Evolutionary conservation across 257 asterid species (phyloP).

Genomic region (Sherardia arvensis): DNA sequence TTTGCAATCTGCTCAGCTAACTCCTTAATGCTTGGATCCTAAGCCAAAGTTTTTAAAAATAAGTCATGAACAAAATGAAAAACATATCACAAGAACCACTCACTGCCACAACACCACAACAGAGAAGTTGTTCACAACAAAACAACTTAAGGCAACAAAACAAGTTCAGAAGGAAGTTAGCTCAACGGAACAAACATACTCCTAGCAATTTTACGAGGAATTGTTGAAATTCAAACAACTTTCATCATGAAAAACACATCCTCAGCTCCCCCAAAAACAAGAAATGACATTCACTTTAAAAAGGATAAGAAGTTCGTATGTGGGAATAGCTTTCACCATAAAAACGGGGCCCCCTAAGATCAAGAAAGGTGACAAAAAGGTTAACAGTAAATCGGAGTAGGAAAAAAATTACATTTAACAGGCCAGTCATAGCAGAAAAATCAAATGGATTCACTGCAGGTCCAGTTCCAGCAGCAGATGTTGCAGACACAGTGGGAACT

Average conservation of each 20-base stretch:
- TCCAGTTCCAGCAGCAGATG: slow-evolving; percentile 31
- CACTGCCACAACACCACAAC: too few relatives aligned
- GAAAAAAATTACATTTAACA: slow-evolving; percentile 51
- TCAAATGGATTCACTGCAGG: slow-evolving; percentile 69
- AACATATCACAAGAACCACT: neutral
- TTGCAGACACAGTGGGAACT: slow-evolving; percentile 35
- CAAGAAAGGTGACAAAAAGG: neutral
- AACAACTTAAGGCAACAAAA: neutral
- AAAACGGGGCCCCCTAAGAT: neutral
- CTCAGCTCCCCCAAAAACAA: too few relatives aligned
- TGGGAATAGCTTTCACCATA: neutral
- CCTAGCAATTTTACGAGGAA: neutral
- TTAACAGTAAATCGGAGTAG: neutral
- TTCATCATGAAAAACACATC: neutral
- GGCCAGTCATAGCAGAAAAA: slow-evolving; percentile 82
- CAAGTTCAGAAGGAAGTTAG: neutral
- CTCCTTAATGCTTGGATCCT: slow-evolving; percentile 98
- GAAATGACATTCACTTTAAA: neutral
- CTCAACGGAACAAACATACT: neutral
- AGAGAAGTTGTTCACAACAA: neutral
- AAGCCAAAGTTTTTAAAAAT: slow-evolving; percentile 3
- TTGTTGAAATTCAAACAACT: neutral
- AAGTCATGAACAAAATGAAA: slow-evolving; percentile 3
- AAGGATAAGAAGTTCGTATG: neutral
- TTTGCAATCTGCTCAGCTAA: slow-evolving; percentile 90